Percentiles rank a stretch among this genome's conserved stretches.
These are phyloP conservation scores for Quillaja saponaria DNA, from an alignment of 306 rosid species.

Conservation along the genomic window DNA sequence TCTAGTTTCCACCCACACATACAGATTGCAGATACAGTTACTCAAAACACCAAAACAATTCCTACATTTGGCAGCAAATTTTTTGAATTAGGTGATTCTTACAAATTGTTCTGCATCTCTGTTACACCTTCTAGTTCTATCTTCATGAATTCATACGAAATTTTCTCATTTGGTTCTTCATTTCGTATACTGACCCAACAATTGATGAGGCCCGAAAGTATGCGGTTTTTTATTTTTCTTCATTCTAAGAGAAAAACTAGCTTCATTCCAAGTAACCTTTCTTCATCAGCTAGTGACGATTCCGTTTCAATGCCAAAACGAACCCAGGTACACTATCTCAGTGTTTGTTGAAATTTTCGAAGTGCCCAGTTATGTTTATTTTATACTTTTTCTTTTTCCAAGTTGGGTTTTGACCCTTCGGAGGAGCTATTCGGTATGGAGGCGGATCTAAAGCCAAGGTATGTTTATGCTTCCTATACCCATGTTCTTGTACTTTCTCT, in stretches of 20 bases:
- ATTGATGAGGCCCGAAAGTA: constrained; percentile 32
- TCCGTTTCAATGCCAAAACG: constrained; percentile 51
- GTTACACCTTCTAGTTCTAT: background rate
- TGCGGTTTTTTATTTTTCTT: constrained; percentile 36
- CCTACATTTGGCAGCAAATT: too few species aligned
- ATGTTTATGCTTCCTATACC: background rate
- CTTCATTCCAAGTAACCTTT: constrained; percentile 37
- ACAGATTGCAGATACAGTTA: too few species aligned
- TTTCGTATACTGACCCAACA: constrained; percentile 38
- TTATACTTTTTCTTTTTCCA: constrained; percentile 10
- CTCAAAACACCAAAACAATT: too few species aligned
- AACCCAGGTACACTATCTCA: constrained; percentile 39
- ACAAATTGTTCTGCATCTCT: too few species aligned
- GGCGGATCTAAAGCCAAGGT: constrained; percentile 66
- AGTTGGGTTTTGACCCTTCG: constrained; percentile 68
- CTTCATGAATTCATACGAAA: constrained; percentile 33
- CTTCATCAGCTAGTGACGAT: constrained; percentile 48
- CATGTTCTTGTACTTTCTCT: too few species aligned
- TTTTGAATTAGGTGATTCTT: too few species aligned
- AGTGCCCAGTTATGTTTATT: background rate
- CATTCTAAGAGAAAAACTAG: constrained; percentile 32
- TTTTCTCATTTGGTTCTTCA: constrained; percentile 44
- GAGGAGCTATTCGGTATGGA: constrained; percentile 73
- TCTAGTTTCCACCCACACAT: too few species aligned
- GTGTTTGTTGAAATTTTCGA: background rate